A percentile compares a stretch with the other conserved stretches of the same genome.
These are phyloP conservation scores for Gracilaria vermiculophylla DNA, from an alignment of 23 red algal genomes.

Conservation along the genomic window DNA sequence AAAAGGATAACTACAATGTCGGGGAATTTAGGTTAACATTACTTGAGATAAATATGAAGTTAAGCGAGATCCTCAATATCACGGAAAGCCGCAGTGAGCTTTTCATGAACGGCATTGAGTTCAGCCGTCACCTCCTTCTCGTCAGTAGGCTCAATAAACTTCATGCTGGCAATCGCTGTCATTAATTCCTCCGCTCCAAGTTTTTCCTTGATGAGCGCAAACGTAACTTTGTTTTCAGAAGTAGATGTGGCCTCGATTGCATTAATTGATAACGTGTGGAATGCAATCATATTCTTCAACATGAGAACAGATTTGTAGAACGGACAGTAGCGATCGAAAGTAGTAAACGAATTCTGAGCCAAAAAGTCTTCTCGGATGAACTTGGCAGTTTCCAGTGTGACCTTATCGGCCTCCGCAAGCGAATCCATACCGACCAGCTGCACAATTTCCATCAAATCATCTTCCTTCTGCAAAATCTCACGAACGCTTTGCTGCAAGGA, in stretches of 20 bases:
- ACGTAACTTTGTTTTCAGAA: constrained; percentile 73
- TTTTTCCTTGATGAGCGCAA: constrained; percentile 79
- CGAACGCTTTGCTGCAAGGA: constrained; percentile 78
- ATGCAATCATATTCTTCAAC: constrained; percentile 94
- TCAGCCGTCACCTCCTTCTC: constrained; percentile 72
- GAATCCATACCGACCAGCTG: constrained; percentile 96
- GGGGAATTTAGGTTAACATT: not conserved
- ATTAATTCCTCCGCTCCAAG: constrained; percentile 59
- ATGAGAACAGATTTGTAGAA: constrained; percentile 96
- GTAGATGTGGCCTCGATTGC: constrained; percentile 62
- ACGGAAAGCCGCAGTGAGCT: constrained; percentile 82
- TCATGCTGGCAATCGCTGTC: constrained; percentile 83
- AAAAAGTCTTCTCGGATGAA: constrained; percentile 98
- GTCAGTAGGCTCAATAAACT: constrained; percentile 91
- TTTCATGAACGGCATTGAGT: constrained; percentile 52
- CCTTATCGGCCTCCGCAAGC: constrained; percentile 94
- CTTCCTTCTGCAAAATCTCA: constrained; percentile 93
- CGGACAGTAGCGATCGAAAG: constrained; percentile 95
- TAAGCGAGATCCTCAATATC: constrained; percentile 88
- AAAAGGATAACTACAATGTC: not conserved
- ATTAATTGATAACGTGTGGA: constrained; percentile 79
- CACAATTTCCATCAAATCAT: constrained; percentile 99
- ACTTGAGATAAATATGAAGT: not conserved
- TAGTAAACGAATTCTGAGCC: constrained; percentile 96
- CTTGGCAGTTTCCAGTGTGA: constrained; percentile 90